phyloP scores from a whole-genome alignment of 2,329 filamentous ascomycete genomes.

The Colletotrichum zoysiae region DNA sequence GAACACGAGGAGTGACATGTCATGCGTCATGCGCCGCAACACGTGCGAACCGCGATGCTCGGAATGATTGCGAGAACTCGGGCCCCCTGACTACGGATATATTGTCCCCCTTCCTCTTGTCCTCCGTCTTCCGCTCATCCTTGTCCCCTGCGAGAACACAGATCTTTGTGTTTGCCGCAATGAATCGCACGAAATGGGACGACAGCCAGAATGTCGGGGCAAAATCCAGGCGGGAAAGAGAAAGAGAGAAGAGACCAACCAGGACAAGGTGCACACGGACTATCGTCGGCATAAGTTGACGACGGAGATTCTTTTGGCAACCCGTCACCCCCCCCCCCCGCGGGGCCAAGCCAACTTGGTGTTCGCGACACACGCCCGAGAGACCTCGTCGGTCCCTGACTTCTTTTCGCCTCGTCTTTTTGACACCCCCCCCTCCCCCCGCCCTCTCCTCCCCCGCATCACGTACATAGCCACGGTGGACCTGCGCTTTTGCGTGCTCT shows the following conservation, averaged over 20 bases:
- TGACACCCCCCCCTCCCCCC: background rate
- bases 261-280: constrained; percentile 1
- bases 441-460: background rate
- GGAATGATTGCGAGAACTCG: background rate
- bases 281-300: background rate
- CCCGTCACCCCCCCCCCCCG: too few relatives aligned
- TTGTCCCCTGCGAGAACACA: background rate
- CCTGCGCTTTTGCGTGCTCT: constrained; percentile 1
- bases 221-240: background rate
- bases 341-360: constrained; percentile 12
- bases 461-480: constrained; percentile 16
- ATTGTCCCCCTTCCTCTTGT: too few relatives aligned
- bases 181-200: background rate
- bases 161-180: background rate
- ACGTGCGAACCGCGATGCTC: background rate
- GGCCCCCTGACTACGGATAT: too few relatives aligned
- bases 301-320: background rate
- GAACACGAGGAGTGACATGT: background rate
- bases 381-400: background rate
- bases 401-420: background rate
- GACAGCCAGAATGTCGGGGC: too few relatives aligned
- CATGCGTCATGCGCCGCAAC: background rate
- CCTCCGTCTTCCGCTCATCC: background rate
- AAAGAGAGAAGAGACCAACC: background rate
- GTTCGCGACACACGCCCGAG: constrained; percentile 17